Evolutionary conservation across 2,329 filamentous ascomycete species (phyloP), one percentile per base, ranked within the genome.

Genomic region (Penicillium sp.): DNA sequence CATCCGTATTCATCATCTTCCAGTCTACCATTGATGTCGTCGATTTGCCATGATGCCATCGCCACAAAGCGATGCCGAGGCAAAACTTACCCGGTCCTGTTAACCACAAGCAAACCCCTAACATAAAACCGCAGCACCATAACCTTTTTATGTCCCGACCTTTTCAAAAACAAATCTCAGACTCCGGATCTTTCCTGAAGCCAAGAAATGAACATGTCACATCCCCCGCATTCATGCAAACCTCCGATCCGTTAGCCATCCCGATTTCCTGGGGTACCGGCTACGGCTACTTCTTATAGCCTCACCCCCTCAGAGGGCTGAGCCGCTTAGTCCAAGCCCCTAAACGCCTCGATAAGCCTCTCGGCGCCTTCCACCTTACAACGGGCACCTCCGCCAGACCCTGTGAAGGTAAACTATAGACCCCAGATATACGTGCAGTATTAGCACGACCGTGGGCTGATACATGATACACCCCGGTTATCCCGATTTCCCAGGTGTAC

Each of bases 301-400:
- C 19, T 49, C 28, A 26, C 44, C 30, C n/a, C 22, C 24, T 57
- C 42, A 33, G 35, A 37, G 7, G 35, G 35, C 35, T 37, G 35
- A 13, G 26, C 17, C 40, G 19, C 42, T 19, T 3, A 15, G 40
- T 30, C 22, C 15, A 15, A 51, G 12, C 9, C 26, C 28, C 22
- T 13, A 19, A 44, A 22, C 22, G 37, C 10, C 42, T n/a, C 22
- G 60, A 66, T 61, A 66, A 58, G 62, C 44, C 60, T 30, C 22
- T 63, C 65, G 65, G 65, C 60, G 60, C 60, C 62, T 57, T 66
- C 65, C 65, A 66, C 58, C 38, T 26, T 4, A 12, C 19, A 15
- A 45, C 65, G 65, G 65, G 44, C 33, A 28, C 9, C 65, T 65
- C 65, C 65, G 65, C 28, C 49, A 58, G n/a, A 47, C 37, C 37